These are phyloP conservation scores for Diaporthe helianthi DNA, from an alignment of 2,329 filamentous ascomycete species.

Conservation along the genomic window DNA sequence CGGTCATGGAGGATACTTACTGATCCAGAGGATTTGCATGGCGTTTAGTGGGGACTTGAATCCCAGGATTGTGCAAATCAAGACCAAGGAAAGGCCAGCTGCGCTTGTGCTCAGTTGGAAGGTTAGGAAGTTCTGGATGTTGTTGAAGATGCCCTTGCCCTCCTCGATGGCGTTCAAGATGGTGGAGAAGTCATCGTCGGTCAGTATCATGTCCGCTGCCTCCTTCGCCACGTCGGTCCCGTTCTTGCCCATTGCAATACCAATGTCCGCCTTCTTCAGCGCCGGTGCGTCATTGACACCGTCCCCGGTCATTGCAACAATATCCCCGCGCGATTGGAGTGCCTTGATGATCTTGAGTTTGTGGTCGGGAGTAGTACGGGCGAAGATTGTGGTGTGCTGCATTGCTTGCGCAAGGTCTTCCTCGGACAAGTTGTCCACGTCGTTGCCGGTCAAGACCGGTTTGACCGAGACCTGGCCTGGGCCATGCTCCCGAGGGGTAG, in stretches of 20 bases:
- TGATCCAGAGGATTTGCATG: conserved; percentile 99
- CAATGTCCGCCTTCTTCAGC: conserved; percentile 96
- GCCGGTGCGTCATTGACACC: conserved; percentile 98
- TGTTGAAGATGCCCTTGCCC: conserved; percentile 99
- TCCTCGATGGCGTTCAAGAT: conserved; percentile 97
- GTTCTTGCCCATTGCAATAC: conserved; percentile 93
- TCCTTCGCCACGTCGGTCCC: conserved; percentile 98
- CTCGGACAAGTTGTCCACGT: conserved; percentile 92
- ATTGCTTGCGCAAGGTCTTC: conserved; percentile 85
- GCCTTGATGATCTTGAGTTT: conserved; percentile 97
- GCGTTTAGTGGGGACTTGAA: conserved; percentile 96
- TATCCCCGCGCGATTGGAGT: conserved; percentile 89
- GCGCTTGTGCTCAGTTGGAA: conserved; percentile 98
- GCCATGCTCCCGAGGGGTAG: conserved; percentile 57
- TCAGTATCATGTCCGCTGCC: conserved; percentile 91
- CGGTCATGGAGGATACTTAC: conserved; percentile 59
- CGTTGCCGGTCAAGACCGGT: conserved; percentile 83
- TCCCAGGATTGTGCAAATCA: conserved; percentile 90
- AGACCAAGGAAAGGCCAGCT: conserved; percentile 87
- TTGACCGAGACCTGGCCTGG: conserved; percentile 66
- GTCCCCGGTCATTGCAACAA: conserved; percentile 98
- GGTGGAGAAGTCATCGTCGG: conserved; percentile 87
- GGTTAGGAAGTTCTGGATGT: conserved; percentile 98
- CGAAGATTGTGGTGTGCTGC: conserved; percentile 90
- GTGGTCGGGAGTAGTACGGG: conserved; percentile 94